Base-by-base conservation (phyloP, 2,329 filamentous ascomycete species). In the Alternaria arbusti region DNA sequence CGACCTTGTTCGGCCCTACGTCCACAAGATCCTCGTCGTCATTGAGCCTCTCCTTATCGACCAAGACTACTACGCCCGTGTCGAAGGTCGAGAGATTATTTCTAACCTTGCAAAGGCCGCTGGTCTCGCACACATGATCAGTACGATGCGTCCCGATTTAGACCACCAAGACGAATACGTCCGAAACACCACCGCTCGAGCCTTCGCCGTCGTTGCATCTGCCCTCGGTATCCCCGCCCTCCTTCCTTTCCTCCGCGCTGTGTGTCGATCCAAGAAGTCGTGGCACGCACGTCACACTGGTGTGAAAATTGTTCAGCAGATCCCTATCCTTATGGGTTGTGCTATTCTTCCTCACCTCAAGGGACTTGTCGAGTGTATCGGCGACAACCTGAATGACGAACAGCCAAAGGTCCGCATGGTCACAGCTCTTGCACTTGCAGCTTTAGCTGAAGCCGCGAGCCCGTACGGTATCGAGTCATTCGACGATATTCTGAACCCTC, bases 391-490 rank as follows among this genome's bases (percentile, higher is more conserved):
- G 13, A 97, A 97, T 75, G 96, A 99, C 73, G 96, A 99, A 77
- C 96, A 99, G 82, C 95, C 94, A 57, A 99, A 99, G 83, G 96
- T 99, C 51, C 88, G 96, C 71, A 99, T 96, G 5, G 96, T 98
- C 51, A 98, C 96, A 50, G 94, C 92, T 81, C 86, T 99, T 77
- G 94, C 96, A 25, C 96, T 99, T 76, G 96, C 95, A 54, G 96
- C 96, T 36, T 84, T 99, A 61, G 96, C 96, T 26, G 96, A 99
- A 82, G 96, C 96, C 22, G 95, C 96, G 32, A 97, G 97, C 80
- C 96, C 96, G 0, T 99, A 98, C 74, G 96, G 96, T 89, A 99
- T 99, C 69, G 96, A 99, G 82, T 97, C 94, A 74, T 99, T 99
- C 72, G 96, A 99, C 74, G 94, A 97, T 63, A 98, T 99, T 65